Conservation (phyloP, 495 filamentous ascomycete species). For the Mytilinidion resinicola region DNA sequence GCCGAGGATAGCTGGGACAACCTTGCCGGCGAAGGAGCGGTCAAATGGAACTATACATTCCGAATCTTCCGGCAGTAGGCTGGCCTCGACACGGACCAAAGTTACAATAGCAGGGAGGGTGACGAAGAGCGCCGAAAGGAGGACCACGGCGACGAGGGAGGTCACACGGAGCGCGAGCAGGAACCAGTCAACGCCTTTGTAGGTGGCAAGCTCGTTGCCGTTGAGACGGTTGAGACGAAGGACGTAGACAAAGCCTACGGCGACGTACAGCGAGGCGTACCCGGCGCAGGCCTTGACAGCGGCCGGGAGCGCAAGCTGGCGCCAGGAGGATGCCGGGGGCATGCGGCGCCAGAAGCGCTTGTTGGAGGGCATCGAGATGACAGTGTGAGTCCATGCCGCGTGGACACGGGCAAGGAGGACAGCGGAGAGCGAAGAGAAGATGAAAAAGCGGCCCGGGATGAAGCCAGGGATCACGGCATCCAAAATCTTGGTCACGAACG, state of each 20-base stretch:
- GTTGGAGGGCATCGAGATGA: conserved; percentile 50
- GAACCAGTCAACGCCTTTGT: conserved; percentile 19
- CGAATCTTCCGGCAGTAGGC: conserved; percentile 54
- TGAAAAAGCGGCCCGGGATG: conserved; percentile 30
- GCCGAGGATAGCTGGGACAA: conserved; percentile 49
- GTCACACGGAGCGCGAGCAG: conserved; percentile 18
- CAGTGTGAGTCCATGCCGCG: conserved; percentile 55
- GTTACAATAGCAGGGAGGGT: conserved; percentile 57
- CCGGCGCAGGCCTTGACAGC: conserved; percentile 40
- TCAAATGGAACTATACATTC: conserved; percentile 71
- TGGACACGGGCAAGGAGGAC: conserved; percentile 46
- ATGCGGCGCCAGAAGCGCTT: conserved; percentile 49
- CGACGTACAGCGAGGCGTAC: conserved; percentile 32
- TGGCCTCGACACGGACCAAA: conserved; percentile 63
- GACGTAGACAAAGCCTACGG: conserved; percentile 23
- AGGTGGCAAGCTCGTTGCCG: conserved; percentile 27
- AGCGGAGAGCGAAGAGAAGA: conserved; percentile 38
- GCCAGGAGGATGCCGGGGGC: conserved; percentile 41
- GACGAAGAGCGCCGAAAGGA: conserved; percentile 43
- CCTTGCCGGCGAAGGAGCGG: conserved; percentile 52
- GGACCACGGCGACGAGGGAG: conserved; percentile 33
- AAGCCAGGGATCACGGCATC: conserved; percentile 34
- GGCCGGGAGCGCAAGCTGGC: conserved; percentile 47
- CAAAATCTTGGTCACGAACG: conserved; percentile 37
- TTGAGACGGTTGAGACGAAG: conserved; percentile 17